Evolutionary conservation across 139 green algal genomes (phyloP), one percentile per base, ranked within the genome.

Genomic region (Micractinium sp.): DNA sequence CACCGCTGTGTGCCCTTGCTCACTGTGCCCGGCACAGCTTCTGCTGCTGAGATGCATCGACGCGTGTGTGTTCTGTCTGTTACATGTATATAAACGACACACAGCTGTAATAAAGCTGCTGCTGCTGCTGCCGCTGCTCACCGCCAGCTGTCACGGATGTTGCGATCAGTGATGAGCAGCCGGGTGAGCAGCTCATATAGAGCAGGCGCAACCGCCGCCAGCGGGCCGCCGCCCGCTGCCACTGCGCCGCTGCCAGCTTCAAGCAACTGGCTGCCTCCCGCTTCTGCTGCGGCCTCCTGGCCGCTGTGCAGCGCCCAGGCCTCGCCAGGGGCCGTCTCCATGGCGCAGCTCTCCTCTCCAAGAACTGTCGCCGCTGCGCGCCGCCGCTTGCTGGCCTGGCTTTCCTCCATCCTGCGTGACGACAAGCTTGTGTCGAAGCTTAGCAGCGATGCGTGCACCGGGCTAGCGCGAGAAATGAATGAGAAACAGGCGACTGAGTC

Each of bases 121-220:
- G 29, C 29, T 77, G n/a, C n/a, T 15, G 23, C 73, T 81, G 74
- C 74, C 31, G 35, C 71, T 77, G 23, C n/a, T 77, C 38, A 87
- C 23, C 63, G 36, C 63, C 61, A 87, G 1, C 25, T 31, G 36
- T 39, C 61, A 18, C 82, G 82, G 29, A 87, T 87, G 82, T 36
- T 78, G 66, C 83, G 83, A 12, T 87, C 83, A 0, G 41, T 29
- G 23, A 87, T 36, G 38, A 87, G 83, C 38, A 87, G 83, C 20
- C 83, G 66, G 2, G 83, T 80, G 16, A 87, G 83, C 27, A 87
- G 23, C 39, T 87, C 83, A 41, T 35, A 87, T 22, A 87, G 83
- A 0, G 66, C 39, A n/a, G 83, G 83, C 15, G 73, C 4, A 0
- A 41, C 36, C 18, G 38, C 33, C 3, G 67, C 67, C 4, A 87